Evolutionary conservation across 108 stramenopile species (phyloP).

Genomic region (Fragilariopsis cylindrus): DNA sequence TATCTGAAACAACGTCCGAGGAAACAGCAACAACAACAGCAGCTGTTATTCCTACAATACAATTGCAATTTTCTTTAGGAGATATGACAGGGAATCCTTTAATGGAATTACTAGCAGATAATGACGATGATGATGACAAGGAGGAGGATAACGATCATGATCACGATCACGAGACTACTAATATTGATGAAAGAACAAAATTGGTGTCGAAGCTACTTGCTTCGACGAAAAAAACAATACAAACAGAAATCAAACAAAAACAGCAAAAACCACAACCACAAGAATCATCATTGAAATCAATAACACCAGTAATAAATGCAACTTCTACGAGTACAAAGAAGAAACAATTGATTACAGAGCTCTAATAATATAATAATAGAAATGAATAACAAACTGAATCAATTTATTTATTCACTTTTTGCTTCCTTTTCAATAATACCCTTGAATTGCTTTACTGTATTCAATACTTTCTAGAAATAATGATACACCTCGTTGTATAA

Average conservation of each 20-base stretch:
- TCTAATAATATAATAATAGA: too few species aligned
- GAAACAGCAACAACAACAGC: background rate
- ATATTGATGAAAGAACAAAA: background rate
- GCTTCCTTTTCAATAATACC: background rate
- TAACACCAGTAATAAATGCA: too few species aligned
- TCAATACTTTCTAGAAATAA: slow-evolving; percentile 34
- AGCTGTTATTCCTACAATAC: slow-evolving; percentile 25
- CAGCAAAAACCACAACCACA: too few species aligned
- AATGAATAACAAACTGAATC: too few species aligned
- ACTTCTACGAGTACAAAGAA: too few species aligned
- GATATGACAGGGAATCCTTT: slow-evolving; percentile 26
- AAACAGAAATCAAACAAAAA: too few species aligned
- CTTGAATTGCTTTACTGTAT: slow-evolving; percentile 10
- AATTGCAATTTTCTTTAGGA: slow-evolving; percentile 37
- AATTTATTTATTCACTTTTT: too few species aligned
- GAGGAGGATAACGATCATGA: background rate
- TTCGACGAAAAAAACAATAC: background rate
- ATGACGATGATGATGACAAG: slow-evolving; percentile 1
- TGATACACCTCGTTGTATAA: slow-evolving; percentile 41
- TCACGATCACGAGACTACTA: too few species aligned
- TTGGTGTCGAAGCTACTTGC: background rate
- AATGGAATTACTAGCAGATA: slow-evolving; percentile 17
- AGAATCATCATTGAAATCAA: too few species aligned
- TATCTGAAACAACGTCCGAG: background rate
- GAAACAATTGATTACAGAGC: too few species aligned